These are phyloP conservation scores for Powellomyces hirtus DNA, from an alignment of 192 early-diverging fungal genomes.

Conservation along the genomic window DNA sequence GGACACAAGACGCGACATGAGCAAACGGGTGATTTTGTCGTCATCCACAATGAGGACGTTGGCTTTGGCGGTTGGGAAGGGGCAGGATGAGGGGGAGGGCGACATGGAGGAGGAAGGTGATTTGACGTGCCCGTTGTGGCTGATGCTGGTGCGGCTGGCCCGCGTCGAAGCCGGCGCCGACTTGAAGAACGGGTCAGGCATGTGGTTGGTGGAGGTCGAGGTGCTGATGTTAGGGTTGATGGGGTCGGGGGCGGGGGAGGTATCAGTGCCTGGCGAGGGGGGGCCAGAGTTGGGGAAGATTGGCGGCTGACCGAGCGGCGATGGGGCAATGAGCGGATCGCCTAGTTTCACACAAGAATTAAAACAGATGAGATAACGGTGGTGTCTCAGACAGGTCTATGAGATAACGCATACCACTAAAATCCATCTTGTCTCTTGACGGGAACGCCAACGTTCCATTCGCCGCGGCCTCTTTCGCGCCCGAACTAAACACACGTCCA, in stretches of 20 bases:
- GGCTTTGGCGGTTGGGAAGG: not conserved
- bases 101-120: not conserved
- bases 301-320: too few relatives aligned
- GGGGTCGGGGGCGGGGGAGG: not conserved
- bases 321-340: too few relatives aligned
- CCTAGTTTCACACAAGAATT: too few relatives aligned
- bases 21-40: conserved; percentile 27
- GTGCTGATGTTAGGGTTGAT: not conserved
- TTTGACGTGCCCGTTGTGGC: not conserved
- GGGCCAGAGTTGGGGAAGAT: too few relatives aligned
- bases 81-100: not conserved
- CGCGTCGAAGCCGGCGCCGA: too few relatives aligned
- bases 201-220: not conserved
- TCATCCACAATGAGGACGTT: conserved; percentile 19
- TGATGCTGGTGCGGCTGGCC: not conserved
- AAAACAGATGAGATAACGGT: too few relatives aligned
- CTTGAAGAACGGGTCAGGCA: too few relatives aligned
- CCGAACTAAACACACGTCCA: not conserved
- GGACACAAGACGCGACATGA: conserved; percentile 14
- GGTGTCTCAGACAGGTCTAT: too few relatives aligned
- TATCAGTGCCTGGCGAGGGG: too few relatives aligned
- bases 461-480: not conserved
- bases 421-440: too few relatives aligned
- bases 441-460: too few relatives aligned
- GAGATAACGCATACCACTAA: too few relatives aligned